Base-by-base conservation (phyloP, 2,329 filamentous ascomycete genomes). In the Ophiostoma pallidulum region DNA sequence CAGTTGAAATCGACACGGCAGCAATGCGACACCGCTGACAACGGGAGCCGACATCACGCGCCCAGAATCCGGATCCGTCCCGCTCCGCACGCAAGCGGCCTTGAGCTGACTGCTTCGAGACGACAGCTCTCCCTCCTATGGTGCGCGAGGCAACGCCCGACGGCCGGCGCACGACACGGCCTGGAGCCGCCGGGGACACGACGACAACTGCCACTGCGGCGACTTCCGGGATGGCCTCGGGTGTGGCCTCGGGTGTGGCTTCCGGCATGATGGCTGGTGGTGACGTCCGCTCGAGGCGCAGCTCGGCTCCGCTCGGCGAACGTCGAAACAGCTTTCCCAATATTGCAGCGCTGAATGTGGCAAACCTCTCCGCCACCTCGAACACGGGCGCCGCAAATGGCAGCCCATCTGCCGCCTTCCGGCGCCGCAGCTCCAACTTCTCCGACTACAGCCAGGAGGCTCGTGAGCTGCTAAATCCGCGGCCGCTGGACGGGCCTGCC, bases 361-460 rank as follows among this genome's bases (percentile, higher is more conserved):
- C 37, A 19, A 39, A 26, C 37, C 36, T 18, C 16, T 28, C 37
- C 19, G 33, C 26, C 37, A 28, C n/a, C 16, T 13, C 13, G 26
- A 29, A 29, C 16, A 18, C n/a, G 14, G 20, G 24, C 24, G 19
- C 18, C 32, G 31, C 19, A 48, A 69, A 67, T 26, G 56, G 68
- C 41, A 66, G 67, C 49, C 65, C 70, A 28, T 48, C 53, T 32
- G 50, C 56, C 22, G 47, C 51, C 7, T 31, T 48, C 16, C 59
- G 60, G n/a, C 59, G 54, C 35, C 56, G 56, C 35, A 60, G 84
- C 66, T 92, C 87, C 31, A 80, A 80, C 41, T 77, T 94, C 53
- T 57, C 87, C 24, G 85, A 90, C 58, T 82, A 76, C 57, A 85
- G 84, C 53, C 77, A 77, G 2, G 85, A 84, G 18, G 84, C 82